phyloP scores from a whole-genome alignment of 73 alveolate genomes.

The Paramecium octaurelia region DNA sequence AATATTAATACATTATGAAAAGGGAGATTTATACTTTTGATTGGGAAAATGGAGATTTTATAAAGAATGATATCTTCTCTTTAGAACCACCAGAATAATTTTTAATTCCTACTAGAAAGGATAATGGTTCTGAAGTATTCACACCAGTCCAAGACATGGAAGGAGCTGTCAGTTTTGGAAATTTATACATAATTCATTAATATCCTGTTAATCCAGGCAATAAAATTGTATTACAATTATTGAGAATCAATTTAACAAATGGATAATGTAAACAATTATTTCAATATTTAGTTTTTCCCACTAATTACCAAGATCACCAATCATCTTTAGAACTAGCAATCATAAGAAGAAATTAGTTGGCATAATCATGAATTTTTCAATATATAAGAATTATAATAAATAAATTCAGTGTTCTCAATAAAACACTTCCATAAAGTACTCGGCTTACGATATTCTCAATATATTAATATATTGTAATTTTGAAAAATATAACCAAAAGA shows the following conservation, averaged over 20 bases:
- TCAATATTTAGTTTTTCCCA: background rate
- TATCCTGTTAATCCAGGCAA: background rate
- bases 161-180: background rate
- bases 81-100: conserved; percentile 43
- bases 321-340: background rate
- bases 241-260: conserved; percentile 33
- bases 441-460: background rate
- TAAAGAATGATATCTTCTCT: background rate
- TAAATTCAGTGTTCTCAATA: background rate
- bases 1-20: background rate
- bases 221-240: background rate
- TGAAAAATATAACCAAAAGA: background rate
- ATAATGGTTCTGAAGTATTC: background rate
- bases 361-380: background rate
- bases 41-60: background rate
- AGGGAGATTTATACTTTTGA: conserved; percentile 14
- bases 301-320: background rate
- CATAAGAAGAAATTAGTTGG: background rate
- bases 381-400: background rate
- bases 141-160: conserved; percentile 20
- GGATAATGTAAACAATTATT: background rate
- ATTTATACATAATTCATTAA: background rate
- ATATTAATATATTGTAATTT: no score
- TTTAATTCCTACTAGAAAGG: background rate
- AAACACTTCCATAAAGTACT: no score